Percentiles rank a stretch among this genome's conserved stretches.
Evolutionary conservation across 108 stramenopile genomes (phyloP).

Genomic region (Fragilaria radians): DNA sequence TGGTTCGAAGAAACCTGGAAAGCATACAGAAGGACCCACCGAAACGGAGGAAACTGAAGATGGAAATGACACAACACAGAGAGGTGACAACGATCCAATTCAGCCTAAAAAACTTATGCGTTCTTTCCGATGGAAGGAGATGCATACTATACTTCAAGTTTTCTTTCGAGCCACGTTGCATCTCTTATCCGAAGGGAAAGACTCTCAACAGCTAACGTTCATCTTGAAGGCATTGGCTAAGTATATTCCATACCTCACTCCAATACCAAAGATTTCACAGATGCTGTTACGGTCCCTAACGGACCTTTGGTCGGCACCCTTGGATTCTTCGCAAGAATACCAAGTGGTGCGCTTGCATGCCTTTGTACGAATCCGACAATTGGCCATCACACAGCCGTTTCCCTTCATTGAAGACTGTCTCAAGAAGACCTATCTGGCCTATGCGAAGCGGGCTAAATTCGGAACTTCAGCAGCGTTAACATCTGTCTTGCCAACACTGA

Average conservation of each 20-base stretch:
- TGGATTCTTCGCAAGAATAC: conserved; percentile 71
- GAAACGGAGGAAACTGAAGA: conserved; percentile 13
- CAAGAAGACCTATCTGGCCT: conserved; percentile 87
- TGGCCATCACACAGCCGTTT: conserved; percentile 87
- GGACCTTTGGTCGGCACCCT: conserved; percentile 70
- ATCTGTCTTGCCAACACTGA: conserved; percentile 64
- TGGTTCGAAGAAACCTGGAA: conserved; percentile 9
- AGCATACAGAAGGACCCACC: conserved; percentile 3
- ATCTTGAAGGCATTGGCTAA: conserved; percentile 61
- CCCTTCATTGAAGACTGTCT: conserved; percentile 90
- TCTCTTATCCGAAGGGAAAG: conserved; percentile 72
- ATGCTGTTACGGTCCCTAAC: conserved; percentile 63
- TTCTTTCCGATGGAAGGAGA: conserved; percentile 41
- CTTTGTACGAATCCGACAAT: conserved; percentile 90
- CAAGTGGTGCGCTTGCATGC: conserved; percentile 82
- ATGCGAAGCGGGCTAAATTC: conserved; percentile 89
- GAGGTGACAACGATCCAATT: conserved; percentile 66
- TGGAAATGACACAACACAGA: conserved; percentile 3
- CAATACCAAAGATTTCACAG: conserved; percentile 75
- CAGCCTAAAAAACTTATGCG: conserved; percentile 57
- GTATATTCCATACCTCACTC: conserved; percentile 78
- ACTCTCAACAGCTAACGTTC: conserved; percentile 64
- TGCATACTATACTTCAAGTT: conserved; percentile 50
- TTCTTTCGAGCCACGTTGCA: conserved; percentile 72
- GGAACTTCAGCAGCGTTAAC: conserved; percentile 58